Percentiles rank a stretch among this genome's conserved stretches.
Conservation (phyloP, 179 eudicot species). For the Vitellaria paradoxa region DNA sequence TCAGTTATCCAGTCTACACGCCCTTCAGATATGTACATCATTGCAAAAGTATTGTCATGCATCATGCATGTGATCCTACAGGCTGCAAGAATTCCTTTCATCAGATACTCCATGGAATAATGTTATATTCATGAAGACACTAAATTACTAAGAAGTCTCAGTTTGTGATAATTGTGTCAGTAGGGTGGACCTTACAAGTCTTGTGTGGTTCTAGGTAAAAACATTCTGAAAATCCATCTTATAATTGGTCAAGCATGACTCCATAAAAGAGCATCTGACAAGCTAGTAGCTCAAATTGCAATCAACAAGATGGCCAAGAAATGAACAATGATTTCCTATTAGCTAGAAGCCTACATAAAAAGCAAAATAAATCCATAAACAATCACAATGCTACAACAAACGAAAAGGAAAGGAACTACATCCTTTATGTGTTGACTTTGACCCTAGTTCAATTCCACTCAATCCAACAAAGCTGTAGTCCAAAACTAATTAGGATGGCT, state of each 20-base stretch:
- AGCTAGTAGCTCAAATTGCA: no score
- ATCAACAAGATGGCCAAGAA: no score
- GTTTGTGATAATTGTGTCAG: background rate
- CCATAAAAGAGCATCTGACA: background rate
- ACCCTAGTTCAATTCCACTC: no score
- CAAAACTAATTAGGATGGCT: no score
- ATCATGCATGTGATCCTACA: no score
- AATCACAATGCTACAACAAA: background rate
- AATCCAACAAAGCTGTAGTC: no score
- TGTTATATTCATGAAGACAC: background rate
- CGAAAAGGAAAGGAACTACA: background rate
- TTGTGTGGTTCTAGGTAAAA: background rate
- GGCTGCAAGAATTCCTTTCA: background rate
- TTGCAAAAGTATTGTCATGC: background rate
- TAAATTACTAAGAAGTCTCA: background rate
- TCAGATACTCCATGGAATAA: background rate
- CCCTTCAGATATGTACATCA: background rate
- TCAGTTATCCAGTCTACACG: background rate
- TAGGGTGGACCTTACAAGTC: background rate
- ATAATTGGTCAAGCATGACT: background rate
- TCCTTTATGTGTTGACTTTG: no score
- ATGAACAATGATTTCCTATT: no score
- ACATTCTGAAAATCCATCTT: background rate
- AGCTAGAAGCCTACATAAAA: background rate
- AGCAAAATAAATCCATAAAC: background rate